These are phyloP conservation scores for Beauveria brongniartii DNA, from an alignment of 2,329 filamentous ascomycete species.

Conservation along the genomic window DNA sequence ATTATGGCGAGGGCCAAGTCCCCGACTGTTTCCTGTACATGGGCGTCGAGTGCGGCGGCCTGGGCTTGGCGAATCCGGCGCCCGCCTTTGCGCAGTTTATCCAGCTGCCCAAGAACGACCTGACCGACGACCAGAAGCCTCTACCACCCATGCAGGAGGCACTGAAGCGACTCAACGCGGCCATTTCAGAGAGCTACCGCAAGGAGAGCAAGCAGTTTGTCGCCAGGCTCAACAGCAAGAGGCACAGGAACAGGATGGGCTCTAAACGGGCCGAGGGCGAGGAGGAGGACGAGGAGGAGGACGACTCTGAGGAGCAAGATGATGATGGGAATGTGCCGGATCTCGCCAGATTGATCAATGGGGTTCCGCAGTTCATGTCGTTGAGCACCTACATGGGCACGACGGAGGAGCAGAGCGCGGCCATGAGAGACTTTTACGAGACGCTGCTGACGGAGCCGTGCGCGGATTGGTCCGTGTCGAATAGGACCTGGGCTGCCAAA, in stretches of 20 bases:
- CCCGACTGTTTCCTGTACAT: constrained; percentile 34
- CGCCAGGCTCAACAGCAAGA: neutral
- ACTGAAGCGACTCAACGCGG: neutral
- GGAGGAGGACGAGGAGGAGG: neutral
- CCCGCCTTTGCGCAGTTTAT: constrained; percentile 7
- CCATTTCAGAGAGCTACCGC: constrained; percentile 4
- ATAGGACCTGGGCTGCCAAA: neutral
- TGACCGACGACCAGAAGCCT: neutral
- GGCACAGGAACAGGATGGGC: neutral
- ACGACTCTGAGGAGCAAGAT: neutral
- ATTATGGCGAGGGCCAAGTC: constrained; percentile 21
- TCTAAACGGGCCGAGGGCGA: neutral
- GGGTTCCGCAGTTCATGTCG: constrained; percentile 7
- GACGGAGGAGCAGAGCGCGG: neutral
- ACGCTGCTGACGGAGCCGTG: neutral
- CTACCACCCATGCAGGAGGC: constrained; percentile 1
- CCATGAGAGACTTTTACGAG: neutral
- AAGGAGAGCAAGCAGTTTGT: neutral
- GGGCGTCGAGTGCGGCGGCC: constrained; percentile 30
- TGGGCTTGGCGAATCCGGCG: constrained; percentile 30
- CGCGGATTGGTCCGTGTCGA: neutral
- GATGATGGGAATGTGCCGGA: neutral
- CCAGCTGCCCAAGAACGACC: neutral
- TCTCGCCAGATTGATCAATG: neutral
- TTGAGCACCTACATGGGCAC: constrained; percentile 8